Base-by-base conservation (phyloP, 768 basidiomycete genomes). In the Hortiboletus campestris region DNA sequence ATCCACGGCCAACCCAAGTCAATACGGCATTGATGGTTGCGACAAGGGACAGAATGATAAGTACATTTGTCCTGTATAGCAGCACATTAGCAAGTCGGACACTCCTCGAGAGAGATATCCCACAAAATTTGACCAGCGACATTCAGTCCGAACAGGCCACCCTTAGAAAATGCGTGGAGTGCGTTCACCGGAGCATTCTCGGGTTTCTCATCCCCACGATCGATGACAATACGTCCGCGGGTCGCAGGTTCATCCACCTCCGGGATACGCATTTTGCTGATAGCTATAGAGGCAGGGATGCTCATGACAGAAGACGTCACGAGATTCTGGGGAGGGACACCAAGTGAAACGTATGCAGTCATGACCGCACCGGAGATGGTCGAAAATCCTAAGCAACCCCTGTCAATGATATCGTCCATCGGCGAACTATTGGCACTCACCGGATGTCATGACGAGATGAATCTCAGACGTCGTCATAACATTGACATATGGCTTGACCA, bases 361-460 rank as follows among this genome's bases (percentile, higher is more conserved):
- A 97, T 79, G 13, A 97, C 93, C 34, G 90, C 91, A 41, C 94
- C 94, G 51, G 94, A 88, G 62, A 96, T 96, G 49, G 92, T 94
- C 8, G 92, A 90, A 76, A 96, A 96, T 43, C 84, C 83, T 75
- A 48, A 31, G 13, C 20, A 36, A 22, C 17, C 31, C 22, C 22
- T 35, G 54, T 67, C 25, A 64, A 44, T 32, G 20, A 45, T 35
- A 25, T 8, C 12, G 2, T 42, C 8, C n/a, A 45, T 29, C 39
- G 25, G 40, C 1, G 6, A 40, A 20, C n/a, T 35, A 12, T 36
- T 34, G 6, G 32, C 6, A 64, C 75, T 55, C 50, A 69, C 90
- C 91, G 59, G 90, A 91, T 20, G 91, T 92, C 92, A 94, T 94
- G 43, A 84, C 80, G 42, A 94, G 77, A 77, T 84, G 89, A n/a